Evolutionary conservation across 2,329 filamentous ascomycete species (phyloP), one percentile per base, ranked within the genome.

Genomic region (Paracorniculantispora psalliotae): DNA sequence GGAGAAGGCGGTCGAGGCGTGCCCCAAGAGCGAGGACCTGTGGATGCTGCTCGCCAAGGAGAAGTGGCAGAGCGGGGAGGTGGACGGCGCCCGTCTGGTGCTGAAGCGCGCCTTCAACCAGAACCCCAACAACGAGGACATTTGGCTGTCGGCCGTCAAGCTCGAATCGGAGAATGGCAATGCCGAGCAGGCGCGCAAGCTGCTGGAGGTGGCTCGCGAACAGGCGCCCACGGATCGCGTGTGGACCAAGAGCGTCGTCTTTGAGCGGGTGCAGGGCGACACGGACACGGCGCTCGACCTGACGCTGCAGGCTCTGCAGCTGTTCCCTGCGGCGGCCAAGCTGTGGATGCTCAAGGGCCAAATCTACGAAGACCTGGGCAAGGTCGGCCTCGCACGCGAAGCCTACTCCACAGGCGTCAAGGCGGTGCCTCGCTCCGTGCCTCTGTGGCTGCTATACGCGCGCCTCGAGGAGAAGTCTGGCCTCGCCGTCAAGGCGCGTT

Each of bases 311-410:
- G 94, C 89, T 1, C 78, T 99, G 37, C 88, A 92, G 64, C 82
- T 91, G 10, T 99, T 96, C 77, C 93, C 94, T 1, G 84, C 86
- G 47, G 85, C 89, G 13, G 82, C 91, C 55, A 97, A 97, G 75
- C 81, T 99, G 25, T 97, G 93, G 88, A 97, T 97, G 90, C 90
- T 96, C 79, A 99, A 99, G 75, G 94, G 96, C 0, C 94, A 99
- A 71, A 94, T 97, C 63, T 99, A 99, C 79, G 90, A 97, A 69
- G 83, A 87, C 46, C 82, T 92, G 49, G 87, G 84, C 66, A 92
- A 91, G 75, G 77, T 89, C 15, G 87, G 89, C 0, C 90, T 94
- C 73, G 94, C 94, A 3, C 86, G 94, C 49, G 92, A 97, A 71
- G 92, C 93, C 0, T 97, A 94, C 73, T 85, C 84, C 61, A 88